Conservation (phyloP, 352 stramenopile species). For the Globisporangium spinosum region DNA sequence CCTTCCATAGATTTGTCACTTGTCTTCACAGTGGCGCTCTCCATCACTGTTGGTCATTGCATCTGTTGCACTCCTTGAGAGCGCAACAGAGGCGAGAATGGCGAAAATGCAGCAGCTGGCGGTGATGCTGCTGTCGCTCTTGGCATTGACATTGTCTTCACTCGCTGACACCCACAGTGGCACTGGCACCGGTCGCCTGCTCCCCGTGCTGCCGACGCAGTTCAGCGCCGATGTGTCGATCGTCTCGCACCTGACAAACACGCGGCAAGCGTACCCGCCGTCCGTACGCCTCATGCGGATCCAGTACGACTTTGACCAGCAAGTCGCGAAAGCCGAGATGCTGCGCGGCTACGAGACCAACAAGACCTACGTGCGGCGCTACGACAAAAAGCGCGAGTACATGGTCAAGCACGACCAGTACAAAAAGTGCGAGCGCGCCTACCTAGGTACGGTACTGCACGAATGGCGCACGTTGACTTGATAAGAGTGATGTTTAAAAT, state of each 20-base stretch:
- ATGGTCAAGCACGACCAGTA: constrained; percentile 70
- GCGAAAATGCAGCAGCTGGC: background rate
- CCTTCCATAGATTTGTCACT: constrained; percentile 4
- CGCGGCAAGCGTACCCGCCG: constrained; percentile 50
- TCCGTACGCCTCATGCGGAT: constrained; percentile 50
- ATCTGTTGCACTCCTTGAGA: background rate
- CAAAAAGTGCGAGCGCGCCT: constrained; percentile 65
- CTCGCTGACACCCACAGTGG: no score
- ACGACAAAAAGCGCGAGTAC: constrained; percentile 67
- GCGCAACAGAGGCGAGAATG: background rate
- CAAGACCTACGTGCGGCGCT: constrained; percentile 68
- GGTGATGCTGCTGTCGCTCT: background rate
- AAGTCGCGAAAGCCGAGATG: constrained; percentile 56
- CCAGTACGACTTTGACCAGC: constrained; percentile 62
- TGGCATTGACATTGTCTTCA: background rate
- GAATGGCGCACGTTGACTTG: no score
- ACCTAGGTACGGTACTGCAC: constrained; percentile 28
- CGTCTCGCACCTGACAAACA: constrained; percentile 62
- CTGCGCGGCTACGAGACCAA: constrained; percentile 57
- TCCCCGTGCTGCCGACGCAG: constrained; percentile 42
- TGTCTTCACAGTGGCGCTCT: background rate
- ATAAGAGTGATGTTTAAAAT: no score
- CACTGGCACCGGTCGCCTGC: background rate
- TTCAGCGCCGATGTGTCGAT: constrained; percentile 55
- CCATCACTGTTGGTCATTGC: background rate